These are phyloP conservation scores for Globisporangium radiosum DNA, from an alignment of 352 stramenopile species.

Conservation along the genomic window DNA sequence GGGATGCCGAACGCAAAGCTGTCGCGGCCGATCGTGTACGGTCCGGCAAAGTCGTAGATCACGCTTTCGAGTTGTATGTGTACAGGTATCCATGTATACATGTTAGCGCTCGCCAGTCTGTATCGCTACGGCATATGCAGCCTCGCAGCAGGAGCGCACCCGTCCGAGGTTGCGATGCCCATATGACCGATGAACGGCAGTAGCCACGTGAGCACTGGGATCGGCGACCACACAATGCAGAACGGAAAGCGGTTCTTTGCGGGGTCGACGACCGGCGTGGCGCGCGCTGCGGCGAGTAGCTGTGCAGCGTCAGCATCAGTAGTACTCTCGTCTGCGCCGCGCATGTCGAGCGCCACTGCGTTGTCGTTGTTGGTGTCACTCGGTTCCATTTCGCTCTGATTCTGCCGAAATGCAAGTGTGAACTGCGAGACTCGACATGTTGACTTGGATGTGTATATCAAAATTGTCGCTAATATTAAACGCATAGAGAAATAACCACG, in stretches of 20 bases:
- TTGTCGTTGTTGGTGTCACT: neutral
- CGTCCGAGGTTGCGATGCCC: constrained; percentile 88
- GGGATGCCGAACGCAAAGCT: constrained; percentile 84
- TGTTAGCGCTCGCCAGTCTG: constrained; percentile 5
- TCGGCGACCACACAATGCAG: constrained; percentile 91
- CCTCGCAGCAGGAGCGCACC: constrained; percentile 21
- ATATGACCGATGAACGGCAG: constrained; percentile 96
- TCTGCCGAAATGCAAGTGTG: too few species aligned
- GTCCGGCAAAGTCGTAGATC: constrained; percentile 95
- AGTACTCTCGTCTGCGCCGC: neutral
- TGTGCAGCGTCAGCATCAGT: constrained; percentile 1
- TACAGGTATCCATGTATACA: neutral
- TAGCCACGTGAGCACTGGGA: constrained; percentile 89
- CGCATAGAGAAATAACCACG: too few species aligned
- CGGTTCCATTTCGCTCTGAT: too few species aligned
- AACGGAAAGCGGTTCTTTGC: constrained; percentile 73
- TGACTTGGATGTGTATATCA: too few species aligned
- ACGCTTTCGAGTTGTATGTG: constrained; percentile 38
- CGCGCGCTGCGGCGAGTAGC: neutral
- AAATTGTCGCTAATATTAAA: too few species aligned
- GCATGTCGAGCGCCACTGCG: constrained; percentile 9
- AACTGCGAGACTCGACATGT: too few species aligned
- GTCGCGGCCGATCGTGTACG: constrained; percentile 89
- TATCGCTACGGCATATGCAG: neutral
- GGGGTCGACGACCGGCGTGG: constrained; percentile 16